Evolutionary conservation across 1,139 yeast species (phyloP).

Genomic region (Candida tetrigidarum): DNA sequence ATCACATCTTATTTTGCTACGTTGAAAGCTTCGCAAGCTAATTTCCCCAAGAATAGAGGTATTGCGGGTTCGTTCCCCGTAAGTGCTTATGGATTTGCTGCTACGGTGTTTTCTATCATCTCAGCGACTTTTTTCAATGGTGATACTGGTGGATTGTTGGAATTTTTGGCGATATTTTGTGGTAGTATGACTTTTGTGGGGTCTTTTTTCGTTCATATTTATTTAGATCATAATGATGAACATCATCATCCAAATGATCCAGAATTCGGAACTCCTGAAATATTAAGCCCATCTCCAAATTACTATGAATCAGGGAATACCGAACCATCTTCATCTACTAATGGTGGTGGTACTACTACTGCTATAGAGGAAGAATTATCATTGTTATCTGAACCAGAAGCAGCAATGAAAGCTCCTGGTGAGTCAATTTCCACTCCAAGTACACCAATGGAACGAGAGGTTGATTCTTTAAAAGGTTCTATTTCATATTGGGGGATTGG

Average conservation of each 20-base stretch:
- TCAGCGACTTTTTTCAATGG: conserved; percentile 49
- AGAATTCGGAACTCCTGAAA: conserved; percentile 10
- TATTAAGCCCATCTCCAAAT: conserved; percentile 5
- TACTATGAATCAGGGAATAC: conserved; percentile 5
- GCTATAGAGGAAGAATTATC: conserved; percentile 4
- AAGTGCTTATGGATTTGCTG: conserved; percentile 57
- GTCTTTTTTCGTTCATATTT: conserved; percentile 42
- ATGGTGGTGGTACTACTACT: too few species aligned
- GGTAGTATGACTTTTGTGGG: conserved; percentile 42
- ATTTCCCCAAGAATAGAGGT: conserved; percentile 72
- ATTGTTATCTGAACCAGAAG: conserved; percentile 1
- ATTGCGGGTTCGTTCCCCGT: conserved; percentile 70
- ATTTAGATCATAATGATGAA: conserved; percentile 25
- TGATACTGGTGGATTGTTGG: conserved; percentile 45
- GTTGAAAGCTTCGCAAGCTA: conserved; percentile 68
- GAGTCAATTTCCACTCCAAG: conserved; percentile 8
- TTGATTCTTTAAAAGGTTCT: conserved; percentile 35
- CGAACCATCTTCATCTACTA: not conserved
- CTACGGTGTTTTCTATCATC: conserved; percentile 46
- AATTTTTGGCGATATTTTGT: conserved; percentile 41
- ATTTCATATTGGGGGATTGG: conserved; percentile 42
- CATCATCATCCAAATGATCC: conserved; percentile 19
- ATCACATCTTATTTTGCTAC: conserved; percentile 67
- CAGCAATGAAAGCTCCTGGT: not conserved
- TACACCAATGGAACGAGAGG: conserved; percentile 14